A percentile compares a stretch with the other conserved stretches of the same genome.
Conservation (phyloP, 345 rosid genomes). For the Camelina hispida region DNA sequence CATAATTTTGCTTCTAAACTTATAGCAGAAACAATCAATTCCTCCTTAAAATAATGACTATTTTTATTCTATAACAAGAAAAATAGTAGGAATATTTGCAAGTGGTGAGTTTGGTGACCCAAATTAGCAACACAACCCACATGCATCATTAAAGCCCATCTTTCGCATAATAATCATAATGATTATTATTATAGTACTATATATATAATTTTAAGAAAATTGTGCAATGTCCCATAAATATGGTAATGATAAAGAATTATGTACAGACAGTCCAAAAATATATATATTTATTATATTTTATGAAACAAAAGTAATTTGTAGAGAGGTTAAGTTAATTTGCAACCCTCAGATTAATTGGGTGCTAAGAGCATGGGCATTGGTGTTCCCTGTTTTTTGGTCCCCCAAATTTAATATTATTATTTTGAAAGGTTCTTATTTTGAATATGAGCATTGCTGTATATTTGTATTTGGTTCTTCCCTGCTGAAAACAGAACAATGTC, state of each 20-base stretch:
- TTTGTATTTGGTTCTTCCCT: too few species aligned
- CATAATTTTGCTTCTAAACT: not conserved
- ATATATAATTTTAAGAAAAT: not conserved
- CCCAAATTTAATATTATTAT: too few species aligned
- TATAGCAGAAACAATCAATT: not conserved
- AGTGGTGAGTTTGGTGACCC: slow-evolving; percentile 29
- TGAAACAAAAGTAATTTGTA: not conserved
- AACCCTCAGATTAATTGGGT: not conserved
- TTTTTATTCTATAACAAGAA: too few species aligned
- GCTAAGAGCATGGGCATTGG: too few species aligned
- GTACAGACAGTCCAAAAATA: not conserved
- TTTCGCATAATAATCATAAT: too few species aligned
- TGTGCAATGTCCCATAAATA: not conserved
- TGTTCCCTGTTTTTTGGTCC: too few species aligned
- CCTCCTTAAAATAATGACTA: not conserved
- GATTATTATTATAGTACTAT: not conserved
- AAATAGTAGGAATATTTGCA: not conserved
- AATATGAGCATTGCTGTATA: too few species aligned
- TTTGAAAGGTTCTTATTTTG: too few species aligned
- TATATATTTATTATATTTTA: not conserved
- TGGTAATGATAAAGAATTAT: not conserved
- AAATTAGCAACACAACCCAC: slow-evolving; percentile 12
- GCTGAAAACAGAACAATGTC: too few species aligned
- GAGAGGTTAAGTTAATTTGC: not conserved
- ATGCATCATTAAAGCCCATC: slow-evolving; percentile 14